A percentile compares a stretch with the other conserved stretches of the same genome.
phyloP scores from a whole-genome alignment of 257 asterid species.

The Solanum corneliomulleri region DNA sequence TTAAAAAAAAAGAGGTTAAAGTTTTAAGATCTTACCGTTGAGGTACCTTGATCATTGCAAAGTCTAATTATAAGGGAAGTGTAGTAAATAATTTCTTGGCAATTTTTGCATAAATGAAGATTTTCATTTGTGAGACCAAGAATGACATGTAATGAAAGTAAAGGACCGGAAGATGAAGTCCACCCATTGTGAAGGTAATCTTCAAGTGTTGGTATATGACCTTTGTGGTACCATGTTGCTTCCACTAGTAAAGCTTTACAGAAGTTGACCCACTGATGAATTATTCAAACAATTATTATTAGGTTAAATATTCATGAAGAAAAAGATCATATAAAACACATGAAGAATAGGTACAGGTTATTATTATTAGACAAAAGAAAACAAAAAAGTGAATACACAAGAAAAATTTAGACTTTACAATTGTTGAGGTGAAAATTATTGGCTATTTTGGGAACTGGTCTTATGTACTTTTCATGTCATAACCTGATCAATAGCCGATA shows the following conservation, averaged over 20 bases:
- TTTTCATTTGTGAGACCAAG: conserved; percentile 20
- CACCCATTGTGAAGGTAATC: conserved; percentile 48
- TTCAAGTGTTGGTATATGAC: conserved; percentile 31
- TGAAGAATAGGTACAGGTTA: neutral
- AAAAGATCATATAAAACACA: neutral
- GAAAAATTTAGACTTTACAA: neutral
- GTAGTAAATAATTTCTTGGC: conserved; percentile 18
- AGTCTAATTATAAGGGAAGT: conserved; percentile 40
- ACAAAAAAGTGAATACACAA: too few species aligned
- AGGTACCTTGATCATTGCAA: conserved; percentile 53
- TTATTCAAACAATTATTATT: neutral
- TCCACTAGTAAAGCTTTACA: conserved; percentile 39
- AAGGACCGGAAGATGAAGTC: conserved; percentile 34
- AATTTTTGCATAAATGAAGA: neutral
- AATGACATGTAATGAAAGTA: conserved; percentile 25
- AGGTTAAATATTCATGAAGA: neutral
- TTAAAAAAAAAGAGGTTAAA: neutral
- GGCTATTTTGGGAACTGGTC: neutral
- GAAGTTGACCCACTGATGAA: conserved; percentile 49
- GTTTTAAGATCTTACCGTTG: conserved; percentile 25
- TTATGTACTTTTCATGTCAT: too few species aligned
- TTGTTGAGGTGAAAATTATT: too few species aligned
- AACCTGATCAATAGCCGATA: neutral
- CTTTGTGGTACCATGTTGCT: conserved; percentile 39
- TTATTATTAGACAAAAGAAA: too few species aligned